Evolutionary conservation across 228 moss, liverwort and hornwort species (phyloP), one percentile per base, ranked within the genome.

Genomic region (Sphagnum fallax): DNA sequence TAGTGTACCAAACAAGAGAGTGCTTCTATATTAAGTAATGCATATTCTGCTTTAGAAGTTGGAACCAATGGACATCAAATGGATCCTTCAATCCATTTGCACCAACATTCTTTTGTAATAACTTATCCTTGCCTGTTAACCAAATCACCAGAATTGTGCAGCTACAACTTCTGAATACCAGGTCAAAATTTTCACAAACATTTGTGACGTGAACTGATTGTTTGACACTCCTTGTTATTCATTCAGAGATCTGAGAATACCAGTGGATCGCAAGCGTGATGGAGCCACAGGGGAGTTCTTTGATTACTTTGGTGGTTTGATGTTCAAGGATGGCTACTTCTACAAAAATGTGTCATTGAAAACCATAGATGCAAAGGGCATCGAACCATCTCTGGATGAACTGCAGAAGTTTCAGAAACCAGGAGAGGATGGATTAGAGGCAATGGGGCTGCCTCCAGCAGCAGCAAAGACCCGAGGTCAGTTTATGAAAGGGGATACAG

Each of bases 251-350:
- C 67, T 91, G 76, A 93, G 90, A 73, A 98, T 98, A 77, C 90
- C 98, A 65, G 87, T 98, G 65, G 98, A 98, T 77, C 85, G 91
- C 51, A 98, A 93, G 72, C 91, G 98, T 57, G 98, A 98, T 76
- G 82, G 84, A 57, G 74, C 87, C 72, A 90, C 93, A 14, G 93
- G 98, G 51, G 98, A 98, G 67, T 88, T 93, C 58, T 93, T 98
- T 78, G 98, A 98, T 63, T 82, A 87, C 69, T 98, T 93, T 68
- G 93, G 93, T 66, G 82, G 90, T 55, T 87, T 93, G 90, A 90
- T 91, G 83, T 98, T 98, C 68, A 98, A 98, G 83, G 98, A 98
- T 74, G 98, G 98, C 47, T 98, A 98, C 73, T 72, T 91, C 10
- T 98, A 87, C 69, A 98, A 93, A 74, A 80, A 68, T 52, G 93